Base-by-base conservation (phyloP, 1,284 basidiomycete genomes). In the Earliella scabrosa region DNA sequence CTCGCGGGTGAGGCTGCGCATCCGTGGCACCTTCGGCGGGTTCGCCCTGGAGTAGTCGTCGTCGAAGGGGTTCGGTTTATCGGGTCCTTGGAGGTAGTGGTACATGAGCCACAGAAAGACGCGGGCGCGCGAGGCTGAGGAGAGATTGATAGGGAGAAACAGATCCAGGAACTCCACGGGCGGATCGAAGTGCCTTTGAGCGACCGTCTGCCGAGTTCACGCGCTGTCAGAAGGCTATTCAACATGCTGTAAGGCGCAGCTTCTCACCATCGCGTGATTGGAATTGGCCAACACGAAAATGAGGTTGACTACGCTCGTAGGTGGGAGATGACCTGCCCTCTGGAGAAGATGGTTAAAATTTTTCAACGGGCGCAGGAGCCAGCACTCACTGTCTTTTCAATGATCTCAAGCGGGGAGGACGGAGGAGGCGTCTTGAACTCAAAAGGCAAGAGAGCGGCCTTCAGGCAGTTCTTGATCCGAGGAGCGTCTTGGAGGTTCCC, bases 401-500 rank as follows among this genome's bases (percentile, higher is more conserved):
- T 74, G 48, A 94, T 84, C 62, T 91, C 88, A 32, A 82, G 79
- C 1, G 92, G 88, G 3, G 84, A 87, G 24, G 84, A 82, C 9
- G 90, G 89, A 39, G 86, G 83, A 44, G 82, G 76, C 2, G 75
- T 74, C 67, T 82, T 87, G 64, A 81, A 77, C 69, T 97, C 95
- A 58, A 81, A 81, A 26, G 88, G 82, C 43, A 95, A 79, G 34
- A 89, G 77, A 34, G 90, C 88, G 34, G 90, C 90, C 71, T 95
- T 87, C 61, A 90, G 74, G 56, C 85, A 81, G 52, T 85, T 86
- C 73, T 90, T 90, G 71, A 94, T 89, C 50, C 92, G 80, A 21
- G 91, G 90, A 5, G 90, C 89, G 69, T 93, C 92, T 66, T 92
- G 90, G 58, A 93, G 78, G 69, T 91, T 90, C 16, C 86, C 85